Base-by-base conservation (phyloP, 495 filamentous ascomycete genomes). In the Penicillium salamii region DNA sequence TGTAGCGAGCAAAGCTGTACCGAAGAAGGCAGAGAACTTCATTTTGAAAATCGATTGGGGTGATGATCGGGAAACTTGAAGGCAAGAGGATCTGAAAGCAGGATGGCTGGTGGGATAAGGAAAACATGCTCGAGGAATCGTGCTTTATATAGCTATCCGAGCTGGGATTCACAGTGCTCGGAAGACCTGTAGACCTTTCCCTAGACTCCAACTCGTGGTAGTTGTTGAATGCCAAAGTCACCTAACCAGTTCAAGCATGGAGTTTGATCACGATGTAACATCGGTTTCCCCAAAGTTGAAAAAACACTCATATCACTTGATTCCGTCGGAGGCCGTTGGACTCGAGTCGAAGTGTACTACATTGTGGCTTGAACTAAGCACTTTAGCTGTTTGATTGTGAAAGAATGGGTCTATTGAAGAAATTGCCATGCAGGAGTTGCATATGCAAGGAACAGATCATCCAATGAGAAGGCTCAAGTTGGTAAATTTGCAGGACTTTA, bases 1-100 rank as follows among this genome's bases (percentile, higher is more conserved):
- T 24, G 48, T 46, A 3, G 65, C 58, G 14, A 70, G 51, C 18
- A 71, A 28, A 7, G 59, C 47, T 28, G 51, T 55, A 23, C 55
- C 24, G 7, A 57, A 8, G 8, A 66, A 19, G 23, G 41, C 42
- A 7, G 58, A 57, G 51, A 67, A 59, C 55, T 67, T 70, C 65
- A 70, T 70, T 8, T 17, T 59, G 29, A 6, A 17, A 1, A 14
- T 24, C 33, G 13, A 4, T 11, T 21, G 19, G 11, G 23, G 5
- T 33, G 19, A 11, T 39, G 2, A 12, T 6, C 36, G 19, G 23
- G 23, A n/a, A n/a, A n/a, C 20, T 44, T 6, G 28, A 13, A 8
- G 28, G 12, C 13, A 32, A 9, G 28, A 32, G 18, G 8, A 3
- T 26, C 4, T 4, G 23, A 17, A 23, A 7, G 19, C 3, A 19